phyloP scores from a whole-genome alignment of 116 monocot genomes.

The Trichopus zeylanicus region DNA sequence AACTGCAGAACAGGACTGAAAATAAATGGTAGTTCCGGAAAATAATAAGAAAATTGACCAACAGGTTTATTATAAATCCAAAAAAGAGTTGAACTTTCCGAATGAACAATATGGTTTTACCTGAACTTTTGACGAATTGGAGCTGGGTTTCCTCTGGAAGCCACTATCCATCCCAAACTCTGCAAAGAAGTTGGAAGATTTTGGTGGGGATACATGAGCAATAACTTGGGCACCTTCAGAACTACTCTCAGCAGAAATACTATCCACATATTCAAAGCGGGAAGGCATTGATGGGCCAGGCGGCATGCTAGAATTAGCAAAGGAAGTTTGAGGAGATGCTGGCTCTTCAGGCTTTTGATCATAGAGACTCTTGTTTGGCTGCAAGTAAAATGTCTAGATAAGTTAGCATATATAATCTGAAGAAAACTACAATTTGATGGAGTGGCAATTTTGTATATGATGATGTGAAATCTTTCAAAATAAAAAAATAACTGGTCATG shows the following conservation, averaged over 20 bases:
- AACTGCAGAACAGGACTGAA: too few relatives aligned
- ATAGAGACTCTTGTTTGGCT: slow-evolving; percentile 89
- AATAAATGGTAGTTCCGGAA: too few relatives aligned
- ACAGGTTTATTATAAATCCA: too few relatives aligned
- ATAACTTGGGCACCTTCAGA: slow-evolving; percentile 26
- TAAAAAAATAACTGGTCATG: too few relatives aligned
- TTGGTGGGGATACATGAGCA: slow-evolving; percentile 83
- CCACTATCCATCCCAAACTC: slow-evolving; percentile 91
- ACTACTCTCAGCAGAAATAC: slow-evolving; percentile 21
- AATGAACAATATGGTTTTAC: slow-evolving; percentile 22
- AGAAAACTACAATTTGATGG: too few relatives aligned
- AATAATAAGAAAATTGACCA: too few relatives aligned
- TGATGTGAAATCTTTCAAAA: too few relatives aligned
- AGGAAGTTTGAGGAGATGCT: slow-evolving; percentile 28
- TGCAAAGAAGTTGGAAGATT: slow-evolving; percentile 73
- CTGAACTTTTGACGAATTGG: slow-evolving; percentile 54
- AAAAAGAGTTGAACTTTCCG: too few relatives aligned
- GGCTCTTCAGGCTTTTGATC: slow-evolving; percentile 97
- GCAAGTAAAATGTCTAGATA: slow-evolving; percentile 13
- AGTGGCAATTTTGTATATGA: too few relatives aligned
- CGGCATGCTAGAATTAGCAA: slow-evolving; percentile 16
- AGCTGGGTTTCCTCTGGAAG: slow-evolving; percentile 53
- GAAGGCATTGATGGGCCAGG: slow-evolving; percentile 49
- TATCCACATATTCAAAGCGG: slow-evolving; percentile 84
- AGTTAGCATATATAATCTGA: too few relatives aligned